Conservation (phyloP, 2,329 filamentous ascomycete genomes). For the Scedosporium dehoogii region DNA sequence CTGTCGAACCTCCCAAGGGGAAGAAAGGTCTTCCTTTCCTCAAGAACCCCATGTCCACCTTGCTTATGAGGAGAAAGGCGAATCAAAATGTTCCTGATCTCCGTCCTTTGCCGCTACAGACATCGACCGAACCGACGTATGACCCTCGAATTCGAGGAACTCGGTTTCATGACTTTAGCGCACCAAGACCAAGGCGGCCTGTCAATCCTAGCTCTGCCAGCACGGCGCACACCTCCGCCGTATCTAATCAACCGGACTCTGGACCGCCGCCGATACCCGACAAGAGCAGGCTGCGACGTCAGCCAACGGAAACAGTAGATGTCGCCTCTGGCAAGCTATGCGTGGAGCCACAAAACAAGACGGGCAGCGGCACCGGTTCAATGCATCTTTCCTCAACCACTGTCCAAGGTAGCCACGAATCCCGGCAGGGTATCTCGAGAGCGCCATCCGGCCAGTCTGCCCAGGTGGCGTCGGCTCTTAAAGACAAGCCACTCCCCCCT, state of each 20-base stretch:
- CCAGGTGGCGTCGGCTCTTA: constrained; percentile 14
- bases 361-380: neutral
- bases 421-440: constrained; percentile 14
- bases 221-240: neutral
- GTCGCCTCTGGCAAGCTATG: neutral
- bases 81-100: constrained; percentile 38
- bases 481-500: constrained; percentile 19
- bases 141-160: constrained; percentile 57
- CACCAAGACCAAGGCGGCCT: constrained; percentile 34
- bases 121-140: constrained; percentile 37
- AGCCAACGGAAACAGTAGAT: neutral
- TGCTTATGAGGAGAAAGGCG: constrained; percentile 46
- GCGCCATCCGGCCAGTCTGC: constrained; percentile 22
- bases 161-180: constrained; percentile 56
- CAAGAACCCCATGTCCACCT: constrained; percentile 49
- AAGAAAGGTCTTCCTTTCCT: constrained; percentile 48
- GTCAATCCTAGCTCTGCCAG: neutral
- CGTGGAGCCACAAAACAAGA: neutral
- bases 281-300: constrained; percentile 1
- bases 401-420: neutral
- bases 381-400: neutral
- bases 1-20: constrained; percentile 31
- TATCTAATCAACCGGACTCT: neutral
- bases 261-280: constrained; percentile 1
- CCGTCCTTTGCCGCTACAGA: constrained; percentile 27